phyloP scores from a whole-genome alignment of 1,139 yeast species.

The Pichia sp. region DNA sequence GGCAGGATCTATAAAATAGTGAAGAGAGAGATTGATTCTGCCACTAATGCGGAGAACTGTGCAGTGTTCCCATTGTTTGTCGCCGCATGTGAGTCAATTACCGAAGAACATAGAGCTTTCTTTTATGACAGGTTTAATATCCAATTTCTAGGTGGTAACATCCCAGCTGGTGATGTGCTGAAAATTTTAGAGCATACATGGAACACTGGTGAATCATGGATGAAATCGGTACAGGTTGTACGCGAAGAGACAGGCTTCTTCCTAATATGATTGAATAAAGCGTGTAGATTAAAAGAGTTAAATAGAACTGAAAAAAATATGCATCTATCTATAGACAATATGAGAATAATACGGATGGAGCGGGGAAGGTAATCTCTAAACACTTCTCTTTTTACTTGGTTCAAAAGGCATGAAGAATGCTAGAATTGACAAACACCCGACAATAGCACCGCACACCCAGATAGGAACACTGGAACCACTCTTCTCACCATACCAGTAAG shows the following conservation, averaged over 20 bases:
- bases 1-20: constrained; percentile 8
- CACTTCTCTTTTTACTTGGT: constrained; percentile 29
- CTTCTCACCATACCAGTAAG: constrained; percentile 37
- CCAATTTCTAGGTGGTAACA: constrained; percentile 14
- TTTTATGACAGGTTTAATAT: constrained; percentile 13
- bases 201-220: constrained; percentile 12
- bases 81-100: constrained; percentile 12
- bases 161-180: constrained; percentile 13
- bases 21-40: constrained; percentile 11
- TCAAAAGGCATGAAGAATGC: constrained; percentile 43
- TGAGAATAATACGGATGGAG: neutral
- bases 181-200: constrained; percentile 11
- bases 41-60: constrained; percentile 12
- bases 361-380: no score
- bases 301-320: neutral
- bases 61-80: constrained; percentile 11
- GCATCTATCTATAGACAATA: neutral
- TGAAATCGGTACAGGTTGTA: constrained; percentile 8
- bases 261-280: constrained; percentile 4
- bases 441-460: constrained; percentile 50
- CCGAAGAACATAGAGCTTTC: constrained; percentile 8
- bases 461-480: constrained; percentile 42
- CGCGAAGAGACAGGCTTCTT: constrained; percentile 9
- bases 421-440: constrained; percentile 37
- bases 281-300: neutral